Base-by-base conservation (phyloP, 306 rosid species). In the Fragaria nilgerrensis region DNA sequence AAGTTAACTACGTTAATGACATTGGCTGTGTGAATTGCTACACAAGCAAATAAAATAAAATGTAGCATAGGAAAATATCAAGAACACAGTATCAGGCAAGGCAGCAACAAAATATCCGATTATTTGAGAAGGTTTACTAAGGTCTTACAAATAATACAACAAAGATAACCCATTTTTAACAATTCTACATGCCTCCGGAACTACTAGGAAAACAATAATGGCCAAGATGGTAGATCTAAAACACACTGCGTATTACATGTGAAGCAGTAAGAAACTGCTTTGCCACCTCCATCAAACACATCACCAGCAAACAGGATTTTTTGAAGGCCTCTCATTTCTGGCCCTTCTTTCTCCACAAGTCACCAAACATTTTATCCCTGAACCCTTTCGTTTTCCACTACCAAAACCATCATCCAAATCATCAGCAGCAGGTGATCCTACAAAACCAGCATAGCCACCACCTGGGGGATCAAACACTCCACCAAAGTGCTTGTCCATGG, bases 311-410 rank as follows among this genome's bases (percentile, higher is more conserved):
- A 77, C 61, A 72, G 47, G 69, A 55, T 44, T 76, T 76, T 68
- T 34, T 56, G 48, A 53, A 44, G 68, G 77, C 34, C 56, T 7
- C 58, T 74, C 47, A 93, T 85, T 91, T 93, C 67, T 86, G 94
- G 78, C 92, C 85, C 47, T 85, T 93, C 89, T 85, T 93, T 84
- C 81, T 89, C 97, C 97, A 93, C 59, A 93, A 86, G 83, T 93
- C 96, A 25, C 96, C 94, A 20, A 93, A 89, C 97, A 81, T 88
- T 81, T 89, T 66, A 87, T 93, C 55, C 97, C 96, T 4, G 97
- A 89, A 75, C 90, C 92, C 85, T 89, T 93, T 78, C 87, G 83
- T 77, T 93, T 93, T 36, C 90, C 91, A 62, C 90, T 80, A 61
- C 87, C 91, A 62, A 78, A 87, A 44, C 91, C 90, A 74, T 91